Conservation (phyloP, 2,329 filamentous ascomycete species). For the Aplosporella prunicola region DNA sequence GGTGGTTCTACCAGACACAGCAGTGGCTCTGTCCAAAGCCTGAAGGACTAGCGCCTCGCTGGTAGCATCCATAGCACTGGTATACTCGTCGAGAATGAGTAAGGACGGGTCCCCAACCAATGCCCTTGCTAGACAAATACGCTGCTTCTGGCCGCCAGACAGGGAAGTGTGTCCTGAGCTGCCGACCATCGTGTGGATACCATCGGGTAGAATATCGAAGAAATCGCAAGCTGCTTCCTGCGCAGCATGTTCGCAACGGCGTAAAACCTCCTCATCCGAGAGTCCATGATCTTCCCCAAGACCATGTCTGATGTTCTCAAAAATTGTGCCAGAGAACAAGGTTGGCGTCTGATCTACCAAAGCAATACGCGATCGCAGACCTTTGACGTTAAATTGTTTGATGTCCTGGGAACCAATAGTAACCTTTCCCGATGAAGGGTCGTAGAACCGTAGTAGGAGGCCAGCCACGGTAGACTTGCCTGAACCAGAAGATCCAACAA, state of each 20-base stretch:
- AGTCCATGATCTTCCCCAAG: conserved; percentile 35
- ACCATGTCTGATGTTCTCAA: conserved; percentile 28
- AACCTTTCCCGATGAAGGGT: conserved; percentile 22
- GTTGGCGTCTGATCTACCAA: conserved; percentile 26
- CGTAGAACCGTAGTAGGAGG: conserved; percentile 33
- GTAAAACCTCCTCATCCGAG: conserved; percentile 42
- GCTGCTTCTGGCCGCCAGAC: conserved; percentile 30
- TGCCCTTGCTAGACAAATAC: conserved; percentile 28
- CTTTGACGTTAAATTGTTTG: conserved; percentile 21
- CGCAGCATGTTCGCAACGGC: conserved; percentile 49
- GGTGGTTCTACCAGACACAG: conserved; percentile 21
- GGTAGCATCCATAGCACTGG: conserved; percentile 25
- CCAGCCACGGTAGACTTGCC: conserved; percentile 37
- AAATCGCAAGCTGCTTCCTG: conserved; percentile 55
- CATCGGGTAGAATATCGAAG: conserved; percentile 25
- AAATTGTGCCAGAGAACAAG: conserved; percentile 26
- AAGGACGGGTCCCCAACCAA: conserved; percentile 25
- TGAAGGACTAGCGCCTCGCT: conserved; percentile 25
- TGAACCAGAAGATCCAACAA: conserved; percentile 37
- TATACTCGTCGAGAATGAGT: conserved; percentile 28
- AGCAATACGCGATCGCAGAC: conserved; percentile 23
- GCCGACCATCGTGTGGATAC: conserved; percentile 25
- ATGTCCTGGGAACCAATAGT: conserved; percentile 26
- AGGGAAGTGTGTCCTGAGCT: conserved; percentile 36
- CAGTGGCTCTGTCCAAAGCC: conserved; percentile 25